Conservation (phyloP, 2,329 filamentous ascomycete species). For the Monilinia laxa region DNA sequence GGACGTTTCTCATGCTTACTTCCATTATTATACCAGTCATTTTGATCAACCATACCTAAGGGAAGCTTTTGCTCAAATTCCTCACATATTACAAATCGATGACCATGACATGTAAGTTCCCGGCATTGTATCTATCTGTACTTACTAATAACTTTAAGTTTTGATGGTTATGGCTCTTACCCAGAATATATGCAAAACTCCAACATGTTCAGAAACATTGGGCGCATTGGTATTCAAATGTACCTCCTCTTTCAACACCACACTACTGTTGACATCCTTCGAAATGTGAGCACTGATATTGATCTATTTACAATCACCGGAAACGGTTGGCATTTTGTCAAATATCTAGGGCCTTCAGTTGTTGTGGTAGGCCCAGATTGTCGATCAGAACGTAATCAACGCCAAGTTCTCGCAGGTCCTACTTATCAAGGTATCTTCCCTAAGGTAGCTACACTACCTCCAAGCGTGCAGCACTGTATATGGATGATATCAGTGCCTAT, state of each 20-base stretch:
- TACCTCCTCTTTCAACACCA: constrained; percentile 98
- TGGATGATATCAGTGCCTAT: constrained; percentile 94
- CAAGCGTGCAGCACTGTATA: constrained; percentile 92
- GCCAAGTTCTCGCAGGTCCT: constrained; percentile 90
- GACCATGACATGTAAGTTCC: constrained; percentile 92
- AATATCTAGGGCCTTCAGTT: constrained; percentile 88
- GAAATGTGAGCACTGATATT: constrained; percentile 81
- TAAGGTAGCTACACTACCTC: constrained; percentile 85
- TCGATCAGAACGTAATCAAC: constrained; percentile 84
- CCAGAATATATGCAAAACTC: constrained; percentile 98
- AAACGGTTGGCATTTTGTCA: constrained; percentile 98
- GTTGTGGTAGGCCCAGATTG: constrained; percentile 89
- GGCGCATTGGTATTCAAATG: constrained; percentile 93
- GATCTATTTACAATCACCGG: constrained; percentile 97
- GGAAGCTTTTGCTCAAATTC: constrained; percentile 96
- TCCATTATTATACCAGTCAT: constrained; percentile 98
- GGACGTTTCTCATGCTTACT: constrained; percentile 93
- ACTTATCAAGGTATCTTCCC: constrained; percentile 98
- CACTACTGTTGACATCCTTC: constrained; percentile 88
- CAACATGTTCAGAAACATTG: constrained; percentile 97
- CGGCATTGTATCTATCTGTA: neutral
- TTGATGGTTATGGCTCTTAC: constrained; percentile 96
- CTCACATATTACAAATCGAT: constrained; percentile 87
- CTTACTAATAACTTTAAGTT: constrained; percentile 53
- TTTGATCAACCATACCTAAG: constrained; percentile 94